Evolutionary conservation across 768 basidiomycete genomes (phyloP).

Genomic region (Termitomyces sp.): DNA sequence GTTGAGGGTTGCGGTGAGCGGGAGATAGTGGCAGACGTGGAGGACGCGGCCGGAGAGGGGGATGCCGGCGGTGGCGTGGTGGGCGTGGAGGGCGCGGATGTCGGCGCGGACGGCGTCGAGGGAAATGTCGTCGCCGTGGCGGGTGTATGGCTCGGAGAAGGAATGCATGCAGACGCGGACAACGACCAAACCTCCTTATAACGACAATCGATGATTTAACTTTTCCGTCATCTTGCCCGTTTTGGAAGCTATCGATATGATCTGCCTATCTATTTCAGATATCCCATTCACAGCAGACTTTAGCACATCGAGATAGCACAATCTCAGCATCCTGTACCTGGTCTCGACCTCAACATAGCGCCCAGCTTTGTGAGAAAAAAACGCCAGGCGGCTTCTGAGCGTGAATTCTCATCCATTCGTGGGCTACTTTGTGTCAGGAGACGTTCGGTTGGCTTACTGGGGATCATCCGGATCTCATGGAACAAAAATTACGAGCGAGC

Average conservation of each 20-base stretch:
- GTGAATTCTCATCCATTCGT: too few relatives aligned
- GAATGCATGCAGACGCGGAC: conserved; percentile 48
- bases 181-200: conserved; percentile 1
- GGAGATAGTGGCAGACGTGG: conserved; percentile 89
- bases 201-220: conserved; percentile 7
- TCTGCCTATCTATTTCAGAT: too few relatives aligned
- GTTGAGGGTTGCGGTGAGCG: conserved; percentile 64
- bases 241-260: conserved; percentile 3
- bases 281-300: neutral
- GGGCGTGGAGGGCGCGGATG: conserved; percentile 65
- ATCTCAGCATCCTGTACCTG: too few relatives aligned
- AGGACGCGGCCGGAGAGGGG: conserved; percentile 69
- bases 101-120: conserved; percentile 71
- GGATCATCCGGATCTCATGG: too few relatives aligned
- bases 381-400: too few relatives aligned
- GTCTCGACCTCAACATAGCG: too few relatives aligned
- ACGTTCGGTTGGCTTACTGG: too few relatives aligned
- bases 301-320: too few relatives aligned
- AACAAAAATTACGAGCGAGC: too few relatives aligned
- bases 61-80: conserved; percentile 65
- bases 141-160: conserved; percentile 67
- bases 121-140: conserved; percentile 59
- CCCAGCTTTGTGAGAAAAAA: too few relatives aligned
- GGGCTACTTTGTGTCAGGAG: too few relatives aligned
- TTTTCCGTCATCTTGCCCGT: conserved; percentile 6